Evolutionary conservation across 2,329 filamentous ascomycete genomes (phyloP).

Genomic region (Rutstroemia sp.): DNA sequence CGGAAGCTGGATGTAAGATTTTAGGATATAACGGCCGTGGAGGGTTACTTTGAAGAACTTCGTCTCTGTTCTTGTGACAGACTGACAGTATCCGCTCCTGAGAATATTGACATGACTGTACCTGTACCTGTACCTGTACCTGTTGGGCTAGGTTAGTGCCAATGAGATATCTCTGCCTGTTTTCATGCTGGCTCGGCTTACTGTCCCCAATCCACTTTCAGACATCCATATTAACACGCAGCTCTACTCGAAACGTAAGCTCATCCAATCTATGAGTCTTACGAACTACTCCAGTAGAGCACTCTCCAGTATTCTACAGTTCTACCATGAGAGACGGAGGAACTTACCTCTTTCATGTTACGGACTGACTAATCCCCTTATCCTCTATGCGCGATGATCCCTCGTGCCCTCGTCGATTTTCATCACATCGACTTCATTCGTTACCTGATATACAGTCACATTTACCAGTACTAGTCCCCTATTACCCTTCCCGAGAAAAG

Average conservation of each 20-base stretch:
- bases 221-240: neutral
- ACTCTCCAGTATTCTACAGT: too few species aligned
- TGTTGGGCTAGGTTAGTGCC: neutral
- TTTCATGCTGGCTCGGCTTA: neutral
- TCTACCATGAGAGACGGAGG: neutral
- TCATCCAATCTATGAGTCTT: neutral
- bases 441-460: neutral
- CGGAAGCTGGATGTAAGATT: constrained; percentile 1
- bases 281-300: too few species aligned
- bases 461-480: neutral
- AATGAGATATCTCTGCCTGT: neutral
- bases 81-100: neutral
- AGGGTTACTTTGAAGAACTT: constrained; percentile 3
- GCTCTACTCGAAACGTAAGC: neutral
- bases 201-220: neutral
- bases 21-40: neutral
- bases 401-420: neutral
- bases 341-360: neutral
- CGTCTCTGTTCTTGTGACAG: neutral
- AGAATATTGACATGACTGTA: neutral
- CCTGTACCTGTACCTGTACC: neutral
- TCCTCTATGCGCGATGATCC: neutral
- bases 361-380: neutral
- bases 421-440: neutral
- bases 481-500: neutral